These are phyloP conservation scores for Psidium guajava DNA, from an alignment of 345 rosid species.

Conservation along the genomic window DNA sequence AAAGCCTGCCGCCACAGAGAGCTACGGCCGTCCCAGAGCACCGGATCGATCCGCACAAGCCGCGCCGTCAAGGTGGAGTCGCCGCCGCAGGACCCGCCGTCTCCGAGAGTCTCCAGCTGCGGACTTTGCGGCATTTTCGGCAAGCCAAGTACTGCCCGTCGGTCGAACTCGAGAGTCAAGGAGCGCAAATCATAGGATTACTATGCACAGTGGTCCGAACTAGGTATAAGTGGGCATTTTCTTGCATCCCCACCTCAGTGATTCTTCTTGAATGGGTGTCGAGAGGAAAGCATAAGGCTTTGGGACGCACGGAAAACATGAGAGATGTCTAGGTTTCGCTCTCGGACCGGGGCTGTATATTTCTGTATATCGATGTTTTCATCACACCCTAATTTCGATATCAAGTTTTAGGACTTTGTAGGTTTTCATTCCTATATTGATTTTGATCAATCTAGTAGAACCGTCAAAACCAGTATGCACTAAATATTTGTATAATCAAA, in stretches of 20 bases:
- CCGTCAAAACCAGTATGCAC: not conserved
- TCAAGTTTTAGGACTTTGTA: not conserved
- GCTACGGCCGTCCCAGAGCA: not conserved
- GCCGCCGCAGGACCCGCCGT: slow-evolving; percentile 49
- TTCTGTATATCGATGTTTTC: not conserved
- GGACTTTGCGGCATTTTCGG: slow-evolving; percentile 47
- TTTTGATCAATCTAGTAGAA: not conserved
- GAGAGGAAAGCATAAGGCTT: not conserved
- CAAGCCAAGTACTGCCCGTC: slow-evolving; percentile 10
- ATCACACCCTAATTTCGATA: not conserved
- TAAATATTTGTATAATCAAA: not conserved
- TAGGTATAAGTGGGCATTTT: not conserved
- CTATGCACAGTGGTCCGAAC: not conserved
- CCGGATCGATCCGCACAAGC: not conserved
- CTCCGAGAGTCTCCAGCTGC: slow-evolving; percentile 60
- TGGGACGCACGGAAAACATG: not conserved
- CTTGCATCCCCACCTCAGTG: not conserved
- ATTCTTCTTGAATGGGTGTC: not conserved
- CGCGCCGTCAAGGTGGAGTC: not conserved
- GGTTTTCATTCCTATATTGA: not conserved
- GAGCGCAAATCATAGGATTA: not conserved
- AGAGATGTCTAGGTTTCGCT: not conserved
- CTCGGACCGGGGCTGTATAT: not conserved
- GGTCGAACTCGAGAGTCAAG: not conserved
- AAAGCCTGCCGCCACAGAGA: not conserved